Evolutionary conservation across 148 eudicot genomes (phyloP).

Genomic region (Amaranthus hypochondriacus): DNA sequence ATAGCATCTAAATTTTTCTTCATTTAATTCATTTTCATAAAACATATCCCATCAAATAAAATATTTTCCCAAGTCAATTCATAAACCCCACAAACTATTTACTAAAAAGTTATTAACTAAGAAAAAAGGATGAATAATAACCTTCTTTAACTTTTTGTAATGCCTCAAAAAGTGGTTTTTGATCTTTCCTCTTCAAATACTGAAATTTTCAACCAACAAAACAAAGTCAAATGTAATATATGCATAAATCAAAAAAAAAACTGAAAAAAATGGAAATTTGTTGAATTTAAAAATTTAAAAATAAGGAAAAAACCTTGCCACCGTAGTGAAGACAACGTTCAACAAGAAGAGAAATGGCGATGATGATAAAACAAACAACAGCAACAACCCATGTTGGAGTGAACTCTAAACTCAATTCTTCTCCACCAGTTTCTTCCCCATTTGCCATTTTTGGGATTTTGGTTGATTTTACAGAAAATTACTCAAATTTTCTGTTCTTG

Average conservation of each 20-base stretch:
- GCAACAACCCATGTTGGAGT: slow-evolving; percentile 99
- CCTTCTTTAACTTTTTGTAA: slow-evolving; percentile 86
- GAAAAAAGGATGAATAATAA: slow-evolving; percentile 6
- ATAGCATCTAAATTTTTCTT: no score
- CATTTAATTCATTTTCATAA: no score
- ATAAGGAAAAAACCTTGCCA: slow-evolving; percentile 45
- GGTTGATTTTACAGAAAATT: not conserved
- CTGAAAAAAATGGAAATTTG: not conserved
- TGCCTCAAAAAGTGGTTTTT: slow-evolving; percentile 71
- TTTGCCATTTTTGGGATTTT: slow-evolving; percentile 25
- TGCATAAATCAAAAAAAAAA: not conserved
- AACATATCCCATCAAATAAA: no score
- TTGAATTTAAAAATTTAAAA: not conserved
- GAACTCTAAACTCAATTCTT: slow-evolving; percentile 46
- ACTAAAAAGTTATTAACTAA: not conserved
- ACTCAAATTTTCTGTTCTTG: no score
- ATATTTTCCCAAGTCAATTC: not conserved
- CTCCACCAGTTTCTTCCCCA: slow-evolving; percentile 38
- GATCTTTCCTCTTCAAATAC: slow-evolving; percentile 59
- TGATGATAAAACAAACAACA: slow-evolving; percentile 77
- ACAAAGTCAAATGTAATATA: not conserved
- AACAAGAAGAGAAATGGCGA: slow-evolving; percentile 73
- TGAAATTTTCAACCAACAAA: slow-evolving; percentile 19
- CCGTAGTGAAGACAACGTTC: slow-evolving; percentile 68
- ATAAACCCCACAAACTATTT: not conserved